Conservation (phyloP, 1,284 basidiomycete genomes). For the Anthracocystis setariae region DNA sequence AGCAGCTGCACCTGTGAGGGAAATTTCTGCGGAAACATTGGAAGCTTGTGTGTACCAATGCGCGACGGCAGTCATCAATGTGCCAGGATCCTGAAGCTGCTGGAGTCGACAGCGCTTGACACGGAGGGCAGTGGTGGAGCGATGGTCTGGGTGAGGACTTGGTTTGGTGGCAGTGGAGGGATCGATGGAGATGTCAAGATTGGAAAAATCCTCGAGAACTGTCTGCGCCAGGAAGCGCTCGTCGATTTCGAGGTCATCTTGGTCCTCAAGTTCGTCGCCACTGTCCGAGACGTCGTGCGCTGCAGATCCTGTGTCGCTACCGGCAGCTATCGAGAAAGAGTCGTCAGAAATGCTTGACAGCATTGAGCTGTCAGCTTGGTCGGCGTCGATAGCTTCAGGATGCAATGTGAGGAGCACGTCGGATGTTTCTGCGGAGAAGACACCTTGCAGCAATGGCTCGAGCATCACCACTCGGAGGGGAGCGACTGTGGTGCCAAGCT, state of each 20-base stretch:
- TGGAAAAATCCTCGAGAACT: constrained; percentile 48
- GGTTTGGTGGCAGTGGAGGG: constrained; percentile 9
- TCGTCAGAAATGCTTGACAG: constrained; percentile 25
- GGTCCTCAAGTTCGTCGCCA: constrained; percentile 35
- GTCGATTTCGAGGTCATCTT: constrained; percentile 48
- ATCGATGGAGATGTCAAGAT: constrained; percentile 40
- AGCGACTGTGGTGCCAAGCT: constrained; percentile 5
- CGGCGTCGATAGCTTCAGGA: constrained; percentile 15
- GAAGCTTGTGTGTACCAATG: constrained; percentile 37
- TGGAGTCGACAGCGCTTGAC: constrained; percentile 22
- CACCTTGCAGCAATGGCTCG: constrained; percentile 61
- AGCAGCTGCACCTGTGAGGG: constrained; percentile 17
- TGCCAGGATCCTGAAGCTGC: constrained; percentile 27
- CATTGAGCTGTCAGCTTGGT: constrained; percentile 24
- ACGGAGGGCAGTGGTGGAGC: constrained; percentile 12
- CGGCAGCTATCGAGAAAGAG: constrained; percentile 27
- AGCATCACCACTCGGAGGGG: constrained; percentile 50
- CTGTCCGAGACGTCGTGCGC: constrained; percentile 13
- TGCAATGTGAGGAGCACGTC: constrained; percentile 48
- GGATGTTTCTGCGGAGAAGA: constrained; percentile 33
- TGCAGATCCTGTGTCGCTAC: constrained; percentile 10
- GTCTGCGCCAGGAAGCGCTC: constrained; percentile 59
- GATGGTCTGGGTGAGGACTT: background rate
- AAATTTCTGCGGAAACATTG: constrained; percentile 2
- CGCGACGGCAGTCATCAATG: constrained; percentile 37